These are phyloP conservation scores for Rhodamnia rubescens DNA, from an alignment of 345 rosid species.

Conservation along the genomic window DNA sequence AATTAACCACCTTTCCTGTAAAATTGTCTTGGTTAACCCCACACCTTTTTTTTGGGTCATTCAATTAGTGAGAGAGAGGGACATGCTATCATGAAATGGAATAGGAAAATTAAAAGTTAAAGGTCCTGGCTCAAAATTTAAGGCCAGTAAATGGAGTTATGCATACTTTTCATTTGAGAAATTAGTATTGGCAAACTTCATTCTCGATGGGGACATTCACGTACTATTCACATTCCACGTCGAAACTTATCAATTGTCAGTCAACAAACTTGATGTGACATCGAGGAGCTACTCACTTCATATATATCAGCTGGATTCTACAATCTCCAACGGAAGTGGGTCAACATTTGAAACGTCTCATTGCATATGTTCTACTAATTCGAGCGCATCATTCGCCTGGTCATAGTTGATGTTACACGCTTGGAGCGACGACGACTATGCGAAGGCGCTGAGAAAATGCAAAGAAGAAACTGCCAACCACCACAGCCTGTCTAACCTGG, in stretches of 20 bases:
- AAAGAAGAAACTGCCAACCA: slow-evolving; percentile 12
- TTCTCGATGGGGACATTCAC: not conserved
- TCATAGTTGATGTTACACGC: slow-evolving; percentile 21
- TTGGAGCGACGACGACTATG: slow-evolving; percentile 26
- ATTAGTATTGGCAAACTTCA: not conserved
- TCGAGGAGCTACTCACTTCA: not conserved
- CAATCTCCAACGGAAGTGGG: not conserved
- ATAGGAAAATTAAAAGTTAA: not conserved
- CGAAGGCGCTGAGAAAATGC: slow-evolving; percentile 24
- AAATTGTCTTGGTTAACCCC: no score
- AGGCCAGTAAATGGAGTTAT: not conserved
- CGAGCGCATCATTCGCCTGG: not conserved
- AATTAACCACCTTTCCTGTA: no score
- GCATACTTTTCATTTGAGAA: not conserved
- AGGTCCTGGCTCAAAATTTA: not conserved
- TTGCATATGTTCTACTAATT: not conserved
- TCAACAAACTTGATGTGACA: not conserved
- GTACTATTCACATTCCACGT: not conserved
- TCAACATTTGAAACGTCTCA: not conserved
- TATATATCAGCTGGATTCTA: not conserved
- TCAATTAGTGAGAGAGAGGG: not conserved
- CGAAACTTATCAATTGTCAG: not conserved
- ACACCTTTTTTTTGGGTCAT: no score
- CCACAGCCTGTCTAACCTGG: not conserved
- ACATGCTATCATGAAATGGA: not conserved